A percentile compares a stretch with the other conserved stretches of the same genome.
These are phyloP conservation scores for Chaetomiaceae sp. DNA, from an alignment of 2,329 filamentous ascomycete species.

Conservation along the genomic window DNA sequence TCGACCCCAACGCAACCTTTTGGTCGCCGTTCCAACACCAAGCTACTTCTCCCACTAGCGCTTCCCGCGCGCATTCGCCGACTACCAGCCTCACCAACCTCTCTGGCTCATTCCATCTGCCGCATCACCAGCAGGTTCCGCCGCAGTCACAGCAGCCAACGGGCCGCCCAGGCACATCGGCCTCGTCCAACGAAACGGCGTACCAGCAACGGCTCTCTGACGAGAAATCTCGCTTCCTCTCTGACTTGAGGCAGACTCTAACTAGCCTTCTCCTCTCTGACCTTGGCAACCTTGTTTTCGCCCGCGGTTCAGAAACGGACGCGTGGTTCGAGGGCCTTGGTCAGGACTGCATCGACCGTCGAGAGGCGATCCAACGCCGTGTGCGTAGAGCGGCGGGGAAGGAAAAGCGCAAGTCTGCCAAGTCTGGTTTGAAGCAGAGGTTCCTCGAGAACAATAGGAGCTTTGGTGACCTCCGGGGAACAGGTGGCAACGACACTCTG, in stretches of 20 bases:
- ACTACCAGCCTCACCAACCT: slow-evolving; percentile 57
- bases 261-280: slow-evolving; percentile 86
- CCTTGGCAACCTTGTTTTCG: slow-evolving; percentile 78
- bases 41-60: slow-evolving; percentile 58
- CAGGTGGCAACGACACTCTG: slow-evolving; percentile 38
- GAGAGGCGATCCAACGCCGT: slow-evolving; percentile 49
- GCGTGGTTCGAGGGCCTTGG: slow-evolving; percentile 72
- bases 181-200: slow-evolving; percentile 63
- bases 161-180: slow-evolving; percentile 59
- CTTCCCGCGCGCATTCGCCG: slow-evolving; percentile 56
- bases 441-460: slow-evolving; percentile 63
- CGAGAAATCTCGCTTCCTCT: slow-evolving; percentile 73
- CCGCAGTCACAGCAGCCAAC: slow-evolving; percentile 45
- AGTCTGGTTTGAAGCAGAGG: slow-evolving; percentile 43
- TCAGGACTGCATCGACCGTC: slow-evolving; percentile 60
- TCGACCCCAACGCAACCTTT: slow-evolving; percentile 74
- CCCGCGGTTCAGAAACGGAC: slow-evolving; percentile 89
- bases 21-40: slow-evolving; percentile 79
- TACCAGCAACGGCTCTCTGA: slow-evolving; percentile 57
- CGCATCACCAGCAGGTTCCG: slow-evolving; percentile 38
- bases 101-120: slow-evolving; percentile 45
- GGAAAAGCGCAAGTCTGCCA: slow-evolving; percentile 41
- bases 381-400: slow-evolving; percentile 37
- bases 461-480: slow-evolving; percentile 57
- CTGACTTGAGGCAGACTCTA: slow-evolving; percentile 71